phyloP scores from a whole-genome alignment of 257 asterid species.

The Nicotiana knightiana region DNA sequence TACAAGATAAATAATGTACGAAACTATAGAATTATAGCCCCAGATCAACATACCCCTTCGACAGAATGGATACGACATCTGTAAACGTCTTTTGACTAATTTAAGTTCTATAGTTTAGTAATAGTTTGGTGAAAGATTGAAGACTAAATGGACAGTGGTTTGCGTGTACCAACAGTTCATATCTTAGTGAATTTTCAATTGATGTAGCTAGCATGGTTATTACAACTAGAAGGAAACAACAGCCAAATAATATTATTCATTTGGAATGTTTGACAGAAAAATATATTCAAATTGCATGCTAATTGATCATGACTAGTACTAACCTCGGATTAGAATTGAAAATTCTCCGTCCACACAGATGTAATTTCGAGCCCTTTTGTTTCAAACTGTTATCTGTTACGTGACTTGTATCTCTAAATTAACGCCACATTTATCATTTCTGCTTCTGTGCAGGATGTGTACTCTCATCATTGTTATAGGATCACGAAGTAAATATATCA shows the following conservation, averaged over 20 bases:
- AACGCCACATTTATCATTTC: background rate
- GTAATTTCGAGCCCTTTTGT: background rate
- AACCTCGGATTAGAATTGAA: no score
- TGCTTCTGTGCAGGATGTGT: background rate
- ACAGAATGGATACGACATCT: slow-evolving; percentile 37
- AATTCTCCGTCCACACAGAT: background rate
- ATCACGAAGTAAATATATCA: background rate
- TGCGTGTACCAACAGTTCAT: background rate
- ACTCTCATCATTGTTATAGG: background rate
- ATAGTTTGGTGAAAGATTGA: background rate
- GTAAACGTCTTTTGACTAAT: background rate
- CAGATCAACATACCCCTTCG: slow-evolving; percentile 49
- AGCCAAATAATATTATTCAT: background rate
- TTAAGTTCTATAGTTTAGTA: background rate
- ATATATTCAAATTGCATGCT: background rate
- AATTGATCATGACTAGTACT: background rate
- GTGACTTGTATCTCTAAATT: background rate
- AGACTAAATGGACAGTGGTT: background rate
- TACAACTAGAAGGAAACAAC: background rate
- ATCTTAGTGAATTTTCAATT: background rate
- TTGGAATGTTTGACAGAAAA: background rate
- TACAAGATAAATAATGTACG: no score
- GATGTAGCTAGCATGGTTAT: background rate
- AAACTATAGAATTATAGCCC: no score
- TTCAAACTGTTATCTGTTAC: background rate